A percentile compares a stretch with the other conserved stretches of the same genome.
Conservation (phyloP, 108 stramenopile species). For the Discostella stelligeroides region DNA sequence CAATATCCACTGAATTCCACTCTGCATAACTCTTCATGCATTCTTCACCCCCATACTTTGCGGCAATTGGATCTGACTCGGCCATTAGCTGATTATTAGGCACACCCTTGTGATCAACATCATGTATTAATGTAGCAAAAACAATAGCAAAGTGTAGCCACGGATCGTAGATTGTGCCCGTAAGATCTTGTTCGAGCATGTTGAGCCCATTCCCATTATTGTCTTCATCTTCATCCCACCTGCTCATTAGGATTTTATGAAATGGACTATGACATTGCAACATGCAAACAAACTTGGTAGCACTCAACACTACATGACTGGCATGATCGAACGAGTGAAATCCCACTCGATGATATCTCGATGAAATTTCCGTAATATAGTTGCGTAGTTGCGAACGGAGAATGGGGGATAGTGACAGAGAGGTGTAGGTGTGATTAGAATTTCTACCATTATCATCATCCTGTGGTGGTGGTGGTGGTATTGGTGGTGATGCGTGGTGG, state of each 20-base stretch:
- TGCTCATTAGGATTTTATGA: background rate
- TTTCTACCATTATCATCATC: background rate
- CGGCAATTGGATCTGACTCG: constrained; percentile 8
- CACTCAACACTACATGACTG: constrained; percentile 32
- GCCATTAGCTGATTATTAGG: constrained; percentile 18
- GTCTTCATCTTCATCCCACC: background rate
- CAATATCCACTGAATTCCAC: constrained; percentile 8
- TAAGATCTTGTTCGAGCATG: constrained; percentile 1
- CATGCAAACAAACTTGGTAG: constrained; percentile 30
- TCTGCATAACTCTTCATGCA: constrained; percentile 20
- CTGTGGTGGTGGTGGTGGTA: background rate
- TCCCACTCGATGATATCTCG: constrained; percentile 21
- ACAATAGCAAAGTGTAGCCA: constrained; percentile 24
- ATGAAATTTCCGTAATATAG: constrained; percentile 3
- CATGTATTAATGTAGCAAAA: constrained; percentile 9
- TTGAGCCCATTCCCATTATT: background rate
- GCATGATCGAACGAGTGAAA: constrained; percentile 39
- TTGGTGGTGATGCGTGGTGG: too few relatives aligned
- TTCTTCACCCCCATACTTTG: constrained; percentile 11
- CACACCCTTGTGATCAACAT: constrained; percentile 22
- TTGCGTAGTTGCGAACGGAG: constrained; percentile 5
- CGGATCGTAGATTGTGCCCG: constrained; percentile 23
- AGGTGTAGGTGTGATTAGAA: background rate
- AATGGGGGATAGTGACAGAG: background rate
- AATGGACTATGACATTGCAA: constrained; percentile 15